These are phyloP conservation scores for Aspergillus caelatus DNA, from an alignment of 2,329 filamentous ascomycete species.

Conservation along the genomic window DNA sequence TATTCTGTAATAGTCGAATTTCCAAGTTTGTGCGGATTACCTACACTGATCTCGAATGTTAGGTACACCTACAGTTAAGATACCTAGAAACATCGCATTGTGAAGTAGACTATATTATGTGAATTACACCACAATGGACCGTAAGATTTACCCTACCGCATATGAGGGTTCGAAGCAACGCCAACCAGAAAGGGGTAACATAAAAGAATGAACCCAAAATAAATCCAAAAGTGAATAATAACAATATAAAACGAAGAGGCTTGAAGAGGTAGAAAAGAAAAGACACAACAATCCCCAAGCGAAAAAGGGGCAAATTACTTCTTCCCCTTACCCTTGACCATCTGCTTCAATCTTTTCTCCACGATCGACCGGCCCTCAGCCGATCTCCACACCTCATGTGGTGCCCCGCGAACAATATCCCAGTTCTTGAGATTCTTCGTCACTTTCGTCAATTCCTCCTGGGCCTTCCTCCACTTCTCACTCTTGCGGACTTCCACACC, in stretches of 20 bases:
- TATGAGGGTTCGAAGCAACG: neutral
- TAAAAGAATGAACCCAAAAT: neutral
- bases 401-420: slow-evolving; percentile 84
- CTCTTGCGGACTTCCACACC: slow-evolving; percentile 70
- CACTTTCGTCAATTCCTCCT: slow-evolving; percentile 78
- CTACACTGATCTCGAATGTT: neutral
- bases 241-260: neutral
- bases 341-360: slow-evolving; percentile 74
- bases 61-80: neutral
- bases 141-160: neutral
- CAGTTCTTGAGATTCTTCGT: slow-evolving; percentile 78
- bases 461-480: slow-evolving; percentile 77
- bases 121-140: neutral
- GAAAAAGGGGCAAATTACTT: neutral
- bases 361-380: slow-evolving; percentile 71
- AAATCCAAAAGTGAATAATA: neutral
- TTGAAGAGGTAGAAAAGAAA: neutral
- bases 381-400: slow-evolving; percentile 84
- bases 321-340: slow-evolving; percentile 53
- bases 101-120: neutral
- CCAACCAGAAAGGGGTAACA: neutral
- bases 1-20: neutral
- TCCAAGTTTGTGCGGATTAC: neutral
- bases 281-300: neutral
- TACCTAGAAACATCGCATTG: neutral